A percentile compares a stretch with the other conserved stretches of the same genome.
Conservation (phyloP, 73 alveolate genomes). For the Paramecium pentaurelia region DNA sequence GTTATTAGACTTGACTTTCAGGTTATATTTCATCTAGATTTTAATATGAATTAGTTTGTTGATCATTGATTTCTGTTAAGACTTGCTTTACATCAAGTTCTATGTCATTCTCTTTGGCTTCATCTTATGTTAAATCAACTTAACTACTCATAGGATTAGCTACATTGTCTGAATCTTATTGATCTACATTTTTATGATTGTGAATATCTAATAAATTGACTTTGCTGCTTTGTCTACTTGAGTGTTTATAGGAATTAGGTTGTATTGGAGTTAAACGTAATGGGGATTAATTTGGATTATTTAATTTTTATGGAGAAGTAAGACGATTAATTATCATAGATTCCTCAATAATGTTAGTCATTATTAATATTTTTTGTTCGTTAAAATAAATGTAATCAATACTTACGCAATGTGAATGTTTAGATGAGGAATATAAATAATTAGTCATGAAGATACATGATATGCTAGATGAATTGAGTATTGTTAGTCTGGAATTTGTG, state of each 20-base stretch:
- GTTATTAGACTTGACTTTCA: neutral
- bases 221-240: neutral
- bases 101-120: neutral
- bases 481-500: slow-evolving; percentile 6
- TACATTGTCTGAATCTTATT: neutral
- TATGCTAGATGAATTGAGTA: neutral
- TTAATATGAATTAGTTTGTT: neutral
- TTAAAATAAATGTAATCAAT: slow-evolving; percentile 24
- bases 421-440: neutral
- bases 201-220: neutral
- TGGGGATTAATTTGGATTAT: neutral
- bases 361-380: slow-evolving; percentile 31
- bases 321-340: slow-evolving; percentile 2
- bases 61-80: neutral
- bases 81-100: neutral
- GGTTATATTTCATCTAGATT: neutral
- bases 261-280: neutral
- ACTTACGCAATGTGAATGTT: neutral
- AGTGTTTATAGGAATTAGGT: neutral
- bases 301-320: neutral
- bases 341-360: slow-evolving; percentile 24
- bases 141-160: neutral
- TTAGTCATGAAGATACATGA: neutral
- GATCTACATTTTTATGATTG: neutral
- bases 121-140: neutral